These are phyloP conservation scores for Salvia hispanica DNA, from an alignment of 257 asterid species.

Conservation along the genomic window DNA sequence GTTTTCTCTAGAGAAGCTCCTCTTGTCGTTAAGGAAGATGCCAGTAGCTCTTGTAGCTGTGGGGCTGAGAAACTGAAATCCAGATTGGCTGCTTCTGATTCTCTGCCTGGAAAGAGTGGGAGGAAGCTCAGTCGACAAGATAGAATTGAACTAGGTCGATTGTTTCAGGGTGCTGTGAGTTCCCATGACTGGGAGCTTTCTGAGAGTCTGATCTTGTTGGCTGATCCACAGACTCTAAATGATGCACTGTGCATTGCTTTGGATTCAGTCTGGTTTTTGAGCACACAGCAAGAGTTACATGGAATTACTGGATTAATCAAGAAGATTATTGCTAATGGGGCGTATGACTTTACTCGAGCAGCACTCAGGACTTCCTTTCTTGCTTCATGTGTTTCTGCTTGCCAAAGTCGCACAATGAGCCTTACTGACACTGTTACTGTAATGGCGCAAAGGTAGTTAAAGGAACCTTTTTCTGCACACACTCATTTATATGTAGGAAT, in stretches of 20 bases:
- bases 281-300: conserved; percentile 64
- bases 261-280: conserved; percentile 94
- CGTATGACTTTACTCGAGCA: conserved; percentile 89
- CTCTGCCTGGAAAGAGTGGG: conserved; percentile 62
- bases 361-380: conserved; percentile 95
- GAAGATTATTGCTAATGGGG: conserved; percentile 82
- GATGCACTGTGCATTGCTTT: conserved; percentile 86
- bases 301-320: conserved; percentile 82
- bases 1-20: conserved; percentile 54
- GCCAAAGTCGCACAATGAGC: conserved; percentile 95
- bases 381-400: conserved; percentile 96
- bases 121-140: conserved; percentile 88
- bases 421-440: conserved; percentile 90
- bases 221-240: conserved; percentile 90
- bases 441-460: conserved; percentile 86
- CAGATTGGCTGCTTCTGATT: conserved; percentile 58
- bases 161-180: conserved; percentile 96
- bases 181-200: conserved; percentile 92
- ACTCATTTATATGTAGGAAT: too few relatives aligned
- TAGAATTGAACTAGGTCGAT: conserved; percentile 80
- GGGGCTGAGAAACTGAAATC: conserved; percentile 77
- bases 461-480: too few relatives aligned
- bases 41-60: conserved; percentile 50
- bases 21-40: conserved; percentile 47
- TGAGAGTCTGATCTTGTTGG: conserved; percentile 77